Evolutionary conservation across 2,329 filamentous ascomycete genomes (phyloP).

Genomic region (Colletotrichum destructivum): DNA sequence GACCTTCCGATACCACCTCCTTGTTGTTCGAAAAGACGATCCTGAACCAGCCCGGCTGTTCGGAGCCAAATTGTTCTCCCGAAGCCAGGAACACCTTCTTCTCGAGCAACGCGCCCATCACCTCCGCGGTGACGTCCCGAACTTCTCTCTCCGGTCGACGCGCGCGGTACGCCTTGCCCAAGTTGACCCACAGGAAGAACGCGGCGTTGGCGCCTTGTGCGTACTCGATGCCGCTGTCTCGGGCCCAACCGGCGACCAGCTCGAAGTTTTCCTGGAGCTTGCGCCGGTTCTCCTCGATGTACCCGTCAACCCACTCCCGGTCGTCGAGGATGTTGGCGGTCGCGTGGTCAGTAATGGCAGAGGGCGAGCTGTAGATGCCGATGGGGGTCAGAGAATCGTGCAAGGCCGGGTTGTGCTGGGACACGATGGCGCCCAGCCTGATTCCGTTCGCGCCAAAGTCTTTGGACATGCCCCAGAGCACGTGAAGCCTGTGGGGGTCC

Average conservation of each 20-base stretch:
- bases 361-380: constrained; percentile 33
- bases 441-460: constrained; percentile 63
- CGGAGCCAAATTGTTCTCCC: constrained; percentile 55
- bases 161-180: constrained; percentile 68
- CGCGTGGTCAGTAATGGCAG: constrained; percentile 31
- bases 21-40: constrained; percentile 56
- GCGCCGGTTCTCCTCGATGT: constrained; percentile 59
- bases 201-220: constrained; percentile 64
- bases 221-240: constrained; percentile 59
- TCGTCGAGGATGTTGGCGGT: constrained; percentile 41
- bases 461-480: constrained; percentile 50
- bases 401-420: constrained; percentile 46
- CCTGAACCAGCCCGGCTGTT: constrained; percentile 56
- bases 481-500: constrained; percentile 57
- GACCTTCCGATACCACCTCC: constrained; percentile 49
- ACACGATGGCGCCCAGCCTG: constrained; percentile 54
- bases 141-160: constrained; percentile 87
- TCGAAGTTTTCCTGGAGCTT: constrained; percentile 57
- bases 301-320: constrained; percentile 55
- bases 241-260: constrained; percentile 55
- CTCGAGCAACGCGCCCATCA: constrained; percentile 44
- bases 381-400: constrained; percentile 26
- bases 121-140: constrained; percentile 61
- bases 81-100: constrained; percentile 55
- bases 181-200: constrained; percentile 70